Evolutionary conservation across 2,329 filamentous ascomycete genomes (phyloP), one percentile per base, ranked within the genome.

Genomic region (Pseudodiploospora longispora): DNA sequence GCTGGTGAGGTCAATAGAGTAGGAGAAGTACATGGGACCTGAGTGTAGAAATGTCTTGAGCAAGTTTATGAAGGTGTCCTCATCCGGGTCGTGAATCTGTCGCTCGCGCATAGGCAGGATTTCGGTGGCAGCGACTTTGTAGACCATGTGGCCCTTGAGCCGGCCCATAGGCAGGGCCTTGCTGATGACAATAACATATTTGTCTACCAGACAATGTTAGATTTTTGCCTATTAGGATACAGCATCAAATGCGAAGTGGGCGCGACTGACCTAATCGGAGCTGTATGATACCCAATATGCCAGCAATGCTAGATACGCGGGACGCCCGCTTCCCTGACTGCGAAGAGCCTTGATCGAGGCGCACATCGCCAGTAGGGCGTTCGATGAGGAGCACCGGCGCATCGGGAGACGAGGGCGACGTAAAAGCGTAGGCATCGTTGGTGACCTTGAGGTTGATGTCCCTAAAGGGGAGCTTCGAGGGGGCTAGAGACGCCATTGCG

Each of bases 371-470:
- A 10, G 89, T 93, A 7, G 93, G 93, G 43, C 93, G 81, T 59
- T 97, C 93, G 52, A 98, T 78, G 10, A 95, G 81, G 41, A 98
- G 75, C 7, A 88, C 87, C 10, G 87, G 88, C 29, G 90, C 85
- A 66, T 90, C 82, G 49, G 90, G 89, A 4, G 89, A 91, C 1
- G 93, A 97, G 29, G 93, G 93, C 29, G 93, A 98, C 34, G 87
- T 90, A 67, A 98, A 98, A 57, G 89, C 87, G 74, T 98, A 98
- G 62, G 93, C 85, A 57, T 91, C 87, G 57, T 87, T 76, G 42
- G 91, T 89, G 53, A 89, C 86, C 67, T 95, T 89, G 64, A 98
- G 82, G 66, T 97, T 98, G 72, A 97, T 94, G 72, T 98, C 93
- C 62, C 91, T 81, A 68, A 90, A 98, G 27, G 91, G 93, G 54